Evolutionary conservation across 306 rosid genomes (phyloP).

Genomic region (Rosa multiflora): DNA sequence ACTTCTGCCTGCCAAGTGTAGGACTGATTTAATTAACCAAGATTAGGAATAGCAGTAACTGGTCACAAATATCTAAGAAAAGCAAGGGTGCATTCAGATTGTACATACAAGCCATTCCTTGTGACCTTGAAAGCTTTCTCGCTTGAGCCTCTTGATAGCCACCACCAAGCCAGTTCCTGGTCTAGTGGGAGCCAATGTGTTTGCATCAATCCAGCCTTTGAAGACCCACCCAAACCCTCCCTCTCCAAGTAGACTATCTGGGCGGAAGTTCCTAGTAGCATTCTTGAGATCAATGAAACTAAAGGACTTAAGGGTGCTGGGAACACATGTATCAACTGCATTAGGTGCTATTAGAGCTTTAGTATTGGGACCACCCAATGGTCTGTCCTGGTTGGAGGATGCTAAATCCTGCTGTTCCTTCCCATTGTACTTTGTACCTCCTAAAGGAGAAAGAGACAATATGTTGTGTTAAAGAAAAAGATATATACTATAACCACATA

Average conservation of each 20-base stretch:
- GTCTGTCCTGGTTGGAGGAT: slow-evolving; percentile 18
- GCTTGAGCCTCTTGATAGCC: slow-evolving; percentile 86
- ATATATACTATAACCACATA: neutral
- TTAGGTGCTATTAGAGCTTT: slow-evolving; percentile 24
- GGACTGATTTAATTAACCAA: slow-evolving; percentile 11
- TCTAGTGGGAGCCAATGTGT: slow-evolving; percentile 65
- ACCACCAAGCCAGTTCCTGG: slow-evolving; percentile 89
- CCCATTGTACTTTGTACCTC: slow-evolving; percentile 32
- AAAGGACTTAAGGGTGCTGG: slow-evolving; percentile 60
- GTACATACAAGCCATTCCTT: slow-evolving; percentile 91
- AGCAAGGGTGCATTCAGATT: slow-evolving; percentile 19
- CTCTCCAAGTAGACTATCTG: slow-evolving; percentile 75
- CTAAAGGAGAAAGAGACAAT: slow-evolving; percentile 28
- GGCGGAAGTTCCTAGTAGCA: slow-evolving; percentile 75
- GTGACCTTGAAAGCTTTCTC: slow-evolving; percentile 94
- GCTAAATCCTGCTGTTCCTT: slow-evolving; percentile 37
- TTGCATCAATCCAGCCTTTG: slow-evolving; percentile 91
- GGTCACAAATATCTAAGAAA: neutral
- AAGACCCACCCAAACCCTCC: slow-evolving; percentile 91
- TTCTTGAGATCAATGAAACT: slow-evolving; percentile 66
- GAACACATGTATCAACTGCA: slow-evolving; percentile 27
- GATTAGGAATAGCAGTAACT: neutral
- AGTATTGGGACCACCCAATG: slow-evolving; percentile 13
- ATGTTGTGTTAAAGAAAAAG: neutral
- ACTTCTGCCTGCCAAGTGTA: slow-evolving; percentile 72